A percentile compares a stretch with the other conserved stretches of the same genome.
Conservation (phyloP, 2,329 filamentous ascomycete species). For the Cladophialophora psammophila region DNA sequence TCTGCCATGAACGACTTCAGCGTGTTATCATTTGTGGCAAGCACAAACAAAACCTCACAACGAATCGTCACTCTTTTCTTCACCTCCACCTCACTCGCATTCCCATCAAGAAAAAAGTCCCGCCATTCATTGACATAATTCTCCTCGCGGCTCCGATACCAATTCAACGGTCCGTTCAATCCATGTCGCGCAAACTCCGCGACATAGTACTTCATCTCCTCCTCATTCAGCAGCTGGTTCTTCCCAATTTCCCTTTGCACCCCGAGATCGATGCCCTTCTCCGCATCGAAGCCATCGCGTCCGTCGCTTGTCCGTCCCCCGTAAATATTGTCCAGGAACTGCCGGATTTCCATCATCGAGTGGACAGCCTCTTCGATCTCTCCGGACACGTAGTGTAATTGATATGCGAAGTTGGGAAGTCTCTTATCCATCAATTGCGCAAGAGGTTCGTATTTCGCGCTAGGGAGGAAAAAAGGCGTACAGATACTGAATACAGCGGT, state of each 20-base stretch:
- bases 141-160: no score
- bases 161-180: no score
- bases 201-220: no score
- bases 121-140: no score
- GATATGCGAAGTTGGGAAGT: conserved; percentile 79
- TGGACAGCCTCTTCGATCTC: conserved; percentile 68
- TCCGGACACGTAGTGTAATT: conserved; percentile 77
- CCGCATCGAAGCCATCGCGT: conserved; percentile 63
- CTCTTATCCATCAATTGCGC: conserved; percentile 64
- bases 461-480: conserved; percentile 73
- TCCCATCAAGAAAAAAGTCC: no score
- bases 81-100: no score
- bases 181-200: no score
- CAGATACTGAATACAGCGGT: conserved; percentile 79
- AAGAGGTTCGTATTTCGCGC: conserved; percentile 61
- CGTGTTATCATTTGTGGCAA: neutral
- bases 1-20: conserved; percentile 74
- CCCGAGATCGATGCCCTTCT: conserved; percentile 70
- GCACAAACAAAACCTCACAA: no score
- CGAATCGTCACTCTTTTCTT: no score
- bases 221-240: conserved; percentile 4
- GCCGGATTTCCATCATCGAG: conserved; percentile 68
- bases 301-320: conserved; percentile 68
- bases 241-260: conserved; percentile 64
- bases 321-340: conserved; percentile 75